Base-by-base conservation (phyloP, 371 early-diverging fungal genomes). In the Actinomortierella wolfii region DNA sequence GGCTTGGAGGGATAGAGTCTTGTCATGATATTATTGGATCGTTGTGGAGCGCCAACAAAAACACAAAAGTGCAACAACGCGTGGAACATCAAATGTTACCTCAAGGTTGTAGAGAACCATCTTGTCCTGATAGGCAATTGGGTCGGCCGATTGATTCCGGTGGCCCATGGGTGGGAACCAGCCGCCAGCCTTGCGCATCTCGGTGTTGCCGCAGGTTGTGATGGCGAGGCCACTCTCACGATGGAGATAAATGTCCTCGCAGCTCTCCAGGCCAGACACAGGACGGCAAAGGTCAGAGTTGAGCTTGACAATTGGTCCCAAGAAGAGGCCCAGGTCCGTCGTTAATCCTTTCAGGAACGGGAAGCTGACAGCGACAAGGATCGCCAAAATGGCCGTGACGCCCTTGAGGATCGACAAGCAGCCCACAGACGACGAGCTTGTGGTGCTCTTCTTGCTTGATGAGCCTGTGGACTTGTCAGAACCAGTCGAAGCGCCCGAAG, bases 191-290 rank as follows among this genome's bases (percentile, higher is more conserved):
- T 69, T 69, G 8, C 83, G 76, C 0, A 65, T 28, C 39, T 67
- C 57, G n/a, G 67, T 59, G 49, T 67, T 47, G 13, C 81, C 81
- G 43, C 83, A 83, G n/a, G 83, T 62, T 51, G 78, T 54, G 61
- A 81, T 83, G 29, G 78, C 83, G n/a, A 75, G 58, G 7, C 83
- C 80, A 9, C 77, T 75, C 7, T 49, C 56, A 18, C 70, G 77
- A 59, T 83, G 82, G 29, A 81, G 66, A 23, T 75, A 78, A 25
- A 83, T 67, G 42, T 80, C 83, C 67, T 83, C 83, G 26, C 83
- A 83, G 21, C 78, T 76, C 29, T 83, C 77, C 11, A 81, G 55
- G 3, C 75, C 75, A n/a, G 49, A 41, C 29, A 69, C 57, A 25
- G 45, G 15, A 15, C 52, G 49, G 40, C 70, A 69, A 0, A 60